Evolutionary conservation across 495 filamentous ascomycete species (phyloP).

Genomic region (Penicillium coprophilum): DNA sequence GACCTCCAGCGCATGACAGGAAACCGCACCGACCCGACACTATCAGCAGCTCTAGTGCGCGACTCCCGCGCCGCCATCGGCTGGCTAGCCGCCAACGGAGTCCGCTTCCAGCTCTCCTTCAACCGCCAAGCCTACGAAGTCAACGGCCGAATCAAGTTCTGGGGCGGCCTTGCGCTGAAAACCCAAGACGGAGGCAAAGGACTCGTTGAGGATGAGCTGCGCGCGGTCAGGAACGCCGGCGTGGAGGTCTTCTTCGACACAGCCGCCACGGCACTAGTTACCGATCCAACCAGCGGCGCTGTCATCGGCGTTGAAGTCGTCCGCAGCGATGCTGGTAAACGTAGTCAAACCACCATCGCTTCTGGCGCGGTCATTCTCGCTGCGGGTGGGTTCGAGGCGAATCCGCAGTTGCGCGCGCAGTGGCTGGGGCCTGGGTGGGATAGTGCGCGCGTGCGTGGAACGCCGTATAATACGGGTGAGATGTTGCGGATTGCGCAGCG

Average conservation of each 20-base stretch:
- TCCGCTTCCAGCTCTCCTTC: conserved; percentile 58
- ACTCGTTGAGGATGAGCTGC: conserved; percentile 47
- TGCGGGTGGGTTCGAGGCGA: conserved; percentile 62
- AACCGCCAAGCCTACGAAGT: conserved; percentile 61
- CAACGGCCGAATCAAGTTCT: conserved; percentile 57
- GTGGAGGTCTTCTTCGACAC: conserved; percentile 46
- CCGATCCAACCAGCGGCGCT: conserved; percentile 33
- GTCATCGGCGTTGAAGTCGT: conserved; percentile 26
- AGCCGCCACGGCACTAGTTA: conserved; percentile 41
- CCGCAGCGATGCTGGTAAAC: not conserved
- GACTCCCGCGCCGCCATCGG: conserved; percentile 48
- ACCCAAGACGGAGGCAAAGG: conserved; percentile 59
- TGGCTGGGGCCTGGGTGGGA: conserved; percentile 65
- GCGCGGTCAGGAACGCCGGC: conserved; percentile 40
- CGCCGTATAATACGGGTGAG: conserved; percentile 60
- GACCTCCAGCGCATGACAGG: conserved; percentile 54
- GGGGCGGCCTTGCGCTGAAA: conserved; percentile 58
- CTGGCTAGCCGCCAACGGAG: conserved; percentile 55
- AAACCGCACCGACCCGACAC: conserved; percentile 44
- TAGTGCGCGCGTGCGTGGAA: conserved; percentile 57
- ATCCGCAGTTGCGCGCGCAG: conserved; percentile 51
- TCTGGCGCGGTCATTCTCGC: conserved; percentile 52
- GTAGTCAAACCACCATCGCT: conserved; percentile 24
- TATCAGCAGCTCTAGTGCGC: conserved; percentile 45
- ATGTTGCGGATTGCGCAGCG: conserved; percentile 49